Evolutionary conservation across 2,329 filamentous ascomycete species (phyloP).

Genomic region (Dothidotthia symphoricarpi): DNA sequence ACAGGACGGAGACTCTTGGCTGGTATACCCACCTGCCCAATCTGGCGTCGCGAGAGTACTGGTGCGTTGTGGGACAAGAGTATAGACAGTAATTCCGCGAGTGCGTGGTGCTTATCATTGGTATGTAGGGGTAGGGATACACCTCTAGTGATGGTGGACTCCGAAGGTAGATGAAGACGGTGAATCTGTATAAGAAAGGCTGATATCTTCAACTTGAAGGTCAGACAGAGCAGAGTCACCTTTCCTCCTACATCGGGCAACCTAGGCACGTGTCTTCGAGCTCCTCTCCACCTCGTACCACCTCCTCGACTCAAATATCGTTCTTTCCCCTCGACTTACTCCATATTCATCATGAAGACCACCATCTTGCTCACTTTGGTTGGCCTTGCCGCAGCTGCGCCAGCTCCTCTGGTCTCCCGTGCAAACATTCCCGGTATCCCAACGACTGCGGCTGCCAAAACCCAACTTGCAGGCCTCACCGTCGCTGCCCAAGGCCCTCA

Average conservation of each 20-base stretch:
- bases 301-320: neutral
- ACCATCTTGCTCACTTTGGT: conserved; percentile 23
- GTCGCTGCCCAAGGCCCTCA: conserved; percentile 57
- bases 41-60: conserved; percentile 21
- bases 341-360: conserved; percentile 30
- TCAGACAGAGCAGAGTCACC: conserved; percentile 1
- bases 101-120: conserved; percentile 34
- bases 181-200: neutral
- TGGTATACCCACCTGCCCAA: conserved; percentile 24
- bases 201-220: conserved; percentile 14
- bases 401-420: conserved; percentile 35
- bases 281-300: neutral
- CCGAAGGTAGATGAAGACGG: conserved; percentile 1
- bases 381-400: conserved; percentile 28
- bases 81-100: conserved; percentile 7
- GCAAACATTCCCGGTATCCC: conserved; percentile 62
- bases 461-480: conserved; percentile 58
- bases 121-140: conserved; percentile 10
- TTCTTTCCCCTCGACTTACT: neutral
- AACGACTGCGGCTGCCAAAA: conserved; percentile 55
- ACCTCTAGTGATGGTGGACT: conserved; percentile 1
- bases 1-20: conserved; percentile 19
- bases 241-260: neutral
- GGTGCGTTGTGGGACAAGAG: conserved; percentile 15
- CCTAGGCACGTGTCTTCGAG: too few species aligned